These are phyloP conservation scores for Penicillium diatomitis DNA, from an alignment of 495 filamentous ascomycete species.

Conservation along the genomic window DNA sequence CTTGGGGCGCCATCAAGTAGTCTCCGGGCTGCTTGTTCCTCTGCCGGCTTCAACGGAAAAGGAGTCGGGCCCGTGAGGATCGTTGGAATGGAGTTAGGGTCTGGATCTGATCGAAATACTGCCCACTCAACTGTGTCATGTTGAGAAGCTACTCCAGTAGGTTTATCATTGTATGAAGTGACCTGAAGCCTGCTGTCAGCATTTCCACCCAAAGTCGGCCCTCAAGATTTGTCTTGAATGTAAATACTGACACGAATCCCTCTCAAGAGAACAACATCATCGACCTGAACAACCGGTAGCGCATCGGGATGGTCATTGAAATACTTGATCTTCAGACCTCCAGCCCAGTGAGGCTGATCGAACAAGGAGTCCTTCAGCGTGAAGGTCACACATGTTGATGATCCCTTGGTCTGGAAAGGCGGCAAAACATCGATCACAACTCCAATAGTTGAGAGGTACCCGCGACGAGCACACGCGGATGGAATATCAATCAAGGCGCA, in stretches of 20 bases:
- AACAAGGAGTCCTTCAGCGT: constrained; percentile 38
- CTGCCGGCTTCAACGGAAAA: constrained; percentile 18
- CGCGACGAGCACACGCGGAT: constrained; percentile 22
- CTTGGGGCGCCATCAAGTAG: constrained; percentile 19
- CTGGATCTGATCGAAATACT: constrained; percentile 25
- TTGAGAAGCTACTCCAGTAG: constrained; percentile 23
- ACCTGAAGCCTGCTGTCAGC: constrained; percentile 12
- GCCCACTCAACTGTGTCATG: constrained; percentile 24
- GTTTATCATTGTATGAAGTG: constrained; percentile 9
- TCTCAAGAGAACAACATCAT: constrained; percentile 42
- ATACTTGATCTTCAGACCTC: constrained; percentile 42
- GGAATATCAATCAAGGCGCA: constrained; percentile 24
- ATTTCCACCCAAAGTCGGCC: no score
- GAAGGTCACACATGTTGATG: constrained; percentile 36
- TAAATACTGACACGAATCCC: constrained; percentile 26
- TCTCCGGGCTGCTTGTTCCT: constrained; percentile 19
- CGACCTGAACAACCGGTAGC: constrained; percentile 29
- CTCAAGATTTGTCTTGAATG: background rate
- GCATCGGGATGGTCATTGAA: constrained; percentile 31
- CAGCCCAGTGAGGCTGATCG: constrained; percentile 20
- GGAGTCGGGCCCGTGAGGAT: constrained; percentile 24
- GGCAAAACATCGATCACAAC: constrained; percentile 38
- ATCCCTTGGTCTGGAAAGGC: constrained; percentile 18
- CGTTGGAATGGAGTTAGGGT: constrained; percentile 12
- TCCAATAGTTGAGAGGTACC: constrained; percentile 34